Base-by-base conservation (phyloP, 1,139 yeast genomes). In the Geotrichum macrosporum region DNA sequence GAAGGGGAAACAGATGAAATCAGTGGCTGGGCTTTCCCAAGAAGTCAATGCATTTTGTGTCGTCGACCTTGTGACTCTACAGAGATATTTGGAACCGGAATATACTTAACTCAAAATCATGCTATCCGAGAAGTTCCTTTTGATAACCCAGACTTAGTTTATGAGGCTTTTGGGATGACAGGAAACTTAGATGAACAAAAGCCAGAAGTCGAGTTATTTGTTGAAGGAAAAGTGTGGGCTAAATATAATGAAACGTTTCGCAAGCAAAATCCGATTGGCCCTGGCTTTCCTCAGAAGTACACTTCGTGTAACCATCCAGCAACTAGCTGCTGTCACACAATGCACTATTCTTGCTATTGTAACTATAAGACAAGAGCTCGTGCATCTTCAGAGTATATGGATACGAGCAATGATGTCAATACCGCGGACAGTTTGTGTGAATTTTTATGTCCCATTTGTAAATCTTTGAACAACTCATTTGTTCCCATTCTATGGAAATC, bases 321-420 rank as follows among this genome's bases (percentile, higher is more conserved):
- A 3, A 79, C 81, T 57, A 81, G 95, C 45, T 92, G 98, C 68
- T 95, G 96, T 0, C 98, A 92, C 66, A 94, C 95, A 1, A 83
- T 92, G 80, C 98, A 92, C 64, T 78, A 77, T 54, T 74, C 77
- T 30, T 92, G 98, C 61, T 84, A 82, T 57, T 63, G 76, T 48
- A 79, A 80, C 50, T 85, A 79, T 60, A 67, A 80, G 58, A n/a
- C n/a, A n/a, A n/a, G n/a, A n/a, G n/a, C n/a, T n/a, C n/a, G n/a
- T n/a, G n/a, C n/a, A n/a, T n/a, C n/a, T n/a, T n/a, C n/a, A n/a
- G n/a, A n/a, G n/a, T n/a, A n/a, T n/a, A n/a, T n/a, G n/a, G n/a
- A n/a, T n/a, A n/a, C n/a, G n/a, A n/a, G n/a, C n/a, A n/a, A n/a
- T n/a, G n/a, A n/a, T n/a, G n/a, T n/a, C n/a, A n/a, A n/a, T n/a